Evolutionary conservation across 768 basidiomycete genomes (phyloP), one percentile per base, ranked within the genome.

Genomic region (Goffeauzyma gilvescens): DNA sequence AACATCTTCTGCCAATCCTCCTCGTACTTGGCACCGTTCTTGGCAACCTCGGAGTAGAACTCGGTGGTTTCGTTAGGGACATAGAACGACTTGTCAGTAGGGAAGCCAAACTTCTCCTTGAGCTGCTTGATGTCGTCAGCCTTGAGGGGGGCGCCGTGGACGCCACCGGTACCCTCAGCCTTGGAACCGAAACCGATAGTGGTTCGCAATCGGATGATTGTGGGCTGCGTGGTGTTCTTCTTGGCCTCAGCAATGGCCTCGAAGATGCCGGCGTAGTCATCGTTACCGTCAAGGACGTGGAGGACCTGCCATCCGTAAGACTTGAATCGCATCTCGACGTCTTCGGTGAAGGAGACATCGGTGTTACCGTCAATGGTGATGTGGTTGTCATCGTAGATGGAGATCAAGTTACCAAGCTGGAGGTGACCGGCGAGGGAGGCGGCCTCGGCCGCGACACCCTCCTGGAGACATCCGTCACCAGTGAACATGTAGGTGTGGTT

Each of bases 361-460:
- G 87, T 95, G 66, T 85, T 75, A 50, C 89, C 89, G 60, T 95
- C 89, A 55, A 95, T 93, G 50, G 89, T 84, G 64, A 95, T 95
- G 64, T 86, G 81, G 68, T 95, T 93, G 67, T 93, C 86, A 58
- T 95, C 89, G 65, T 89, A 93, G 58, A 93, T 71, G 45, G 81
- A 82, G 57, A 95, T 78, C 55, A 95, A 71, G 67, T 89, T 93
- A 43, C 83, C 86, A 31, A 95, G 74, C 62, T 86, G 78, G 55
- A 93, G 72, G 67, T 95, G 89, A 49, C 64, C 89, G 48, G 85
- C 87, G 50, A 93, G 72, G 55, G 81, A 84, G 47, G 81, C 79
- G 30, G 89, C 85, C 64, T 95, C 89, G 50, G 74, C 72, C n/a
- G 86, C 73, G 52, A 95, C 78, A 71, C 89, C 89, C 66, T 95